Base-by-base conservation (phyloP, 176 grass and related monocot genomes). In the Eremochloa ophiuroides region DNA sequence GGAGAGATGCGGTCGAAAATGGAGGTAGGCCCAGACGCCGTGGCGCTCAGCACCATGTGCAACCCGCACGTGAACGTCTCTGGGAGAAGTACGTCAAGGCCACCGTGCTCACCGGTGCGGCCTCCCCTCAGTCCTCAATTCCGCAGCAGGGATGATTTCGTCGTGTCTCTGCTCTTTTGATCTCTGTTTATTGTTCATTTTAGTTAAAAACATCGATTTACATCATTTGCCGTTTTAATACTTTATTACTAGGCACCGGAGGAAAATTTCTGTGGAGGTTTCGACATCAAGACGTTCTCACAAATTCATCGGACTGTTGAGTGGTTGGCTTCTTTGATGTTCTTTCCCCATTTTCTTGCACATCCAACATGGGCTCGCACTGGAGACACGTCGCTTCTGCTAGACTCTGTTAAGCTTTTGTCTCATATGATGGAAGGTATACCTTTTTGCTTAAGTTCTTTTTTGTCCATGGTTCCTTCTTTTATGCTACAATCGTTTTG, bases 241-340 rank as follows among this genome's bases (percentile, higher is more conserved):
- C 12, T 25, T 79, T 28, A 13, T 65, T 37, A 38, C 16, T 50
- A 98, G 91, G 96, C 51, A 28, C 76, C 4, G 68, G 47, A 16
- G 91, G 93, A 28, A 95, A 84, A 41, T 95, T 95, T 99, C 78
- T 99, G 93, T 26, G 96, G 96, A 81, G 96, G 96, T 22, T 99
- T 99, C 18, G 96, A 99, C 66, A 99, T 99, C 43, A 99, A 88
- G 67, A 60, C 93, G 35, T 99, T 99, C 63, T 37, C 74, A 3
- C 34, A 82, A 51, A 81, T 99, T 86, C 96, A 99, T 74, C 73
- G 71, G 83, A 84, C 88, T 40, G 96, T 91, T 95, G 86, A 71
- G 75, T 9, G 28, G 18, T 17, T 17, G 48, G 25, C 67, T 69
- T 70, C 67, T 70, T 70, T 67, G 39, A 6, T 26, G 10, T 41